Evolutionary conservation across 208 protist species (phyloP), one percentile per base, ranked within the genome.

Genomic region (Herpetomonas muscarum): DNA sequence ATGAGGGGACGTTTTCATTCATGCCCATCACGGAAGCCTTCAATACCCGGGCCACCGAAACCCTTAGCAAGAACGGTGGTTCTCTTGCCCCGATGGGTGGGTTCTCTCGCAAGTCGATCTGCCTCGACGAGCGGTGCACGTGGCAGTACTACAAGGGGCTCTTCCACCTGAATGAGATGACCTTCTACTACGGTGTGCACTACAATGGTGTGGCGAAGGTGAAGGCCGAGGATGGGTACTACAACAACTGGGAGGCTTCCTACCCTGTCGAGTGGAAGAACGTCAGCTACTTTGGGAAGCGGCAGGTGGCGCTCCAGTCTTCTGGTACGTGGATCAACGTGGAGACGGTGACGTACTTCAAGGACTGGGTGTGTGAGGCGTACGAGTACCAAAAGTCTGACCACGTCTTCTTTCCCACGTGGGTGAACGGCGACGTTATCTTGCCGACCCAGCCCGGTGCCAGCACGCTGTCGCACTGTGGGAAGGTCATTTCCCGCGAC

Each of bases 141-240:
- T 89, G 81, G 78, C 48, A 74, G 39, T 89, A 77, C 52, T 74
- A 69, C 31, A 64, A 79, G 26, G 81, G 81, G 13, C 59, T 89
- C 15, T 74, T 75, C 59, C 68, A 72, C 60, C 17, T 44, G 22
- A 77, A 81, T 30, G 31, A 73, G 36, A 6, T 74, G 3, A 83
- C 70, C 10, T 89, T 89, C 55, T 87, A 66, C 51, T 53, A 69
- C 15, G 80, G 80, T 6, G 60, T 80, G n/a, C 34, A 75, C 7
- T 76, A 72, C 48, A 67, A 61, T 28, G 67, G 45, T 9, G 21
- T 13, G 3, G 22, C 53, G 58, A 2, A 32, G 41, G 2, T 47
- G 24, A 24, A 59, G n/a, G n/a, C 52, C 12, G 49, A 46, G 24
- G 26, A 42, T 10, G 55, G 36, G 36, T 50, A 70, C 29, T 76